A percentile compares a stretch with the other conserved stretches of the same genome.
These are phyloP conservation scores for Kuraishia ogatae DNA, from an alignment of 805 yeast species.

Conservation along the genomic window DNA sequence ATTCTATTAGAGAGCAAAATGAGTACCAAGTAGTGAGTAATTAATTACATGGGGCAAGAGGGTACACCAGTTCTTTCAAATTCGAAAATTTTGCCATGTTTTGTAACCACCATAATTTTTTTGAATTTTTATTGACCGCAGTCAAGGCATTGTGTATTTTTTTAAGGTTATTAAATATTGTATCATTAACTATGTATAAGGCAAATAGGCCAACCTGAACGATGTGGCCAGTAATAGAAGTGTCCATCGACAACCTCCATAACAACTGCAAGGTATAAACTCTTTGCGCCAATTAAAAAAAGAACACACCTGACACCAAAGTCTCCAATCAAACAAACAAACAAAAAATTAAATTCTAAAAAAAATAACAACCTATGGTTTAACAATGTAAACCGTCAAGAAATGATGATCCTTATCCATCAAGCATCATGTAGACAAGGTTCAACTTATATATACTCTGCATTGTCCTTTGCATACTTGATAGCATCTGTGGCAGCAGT, in stretches of 20 bases:
- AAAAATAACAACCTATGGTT: not conserved
- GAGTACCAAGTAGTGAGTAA: too few species aligned
- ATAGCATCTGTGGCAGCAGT: conserved; percentile 62
- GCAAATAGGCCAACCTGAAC: not conserved
- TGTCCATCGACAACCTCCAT: not conserved
- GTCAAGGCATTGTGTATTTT: too few species aligned
- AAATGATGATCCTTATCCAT: too few species aligned
- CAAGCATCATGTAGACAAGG: too few species aligned
- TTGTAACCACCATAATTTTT: too few species aligned
- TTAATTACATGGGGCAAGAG: too few species aligned
- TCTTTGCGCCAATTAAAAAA: not conserved
- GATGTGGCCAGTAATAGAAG: not conserved
- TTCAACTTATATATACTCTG: conserved; percentile 47
- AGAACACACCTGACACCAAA: not conserved
- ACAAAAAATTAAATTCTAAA: too few species aligned
- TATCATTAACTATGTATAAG: not conserved
- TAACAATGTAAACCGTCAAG: too few species aligned
- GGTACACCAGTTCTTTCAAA: too few species aligned
- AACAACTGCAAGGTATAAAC: not conserved
- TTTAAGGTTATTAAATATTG: not conserved
- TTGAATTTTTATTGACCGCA: too few species aligned
- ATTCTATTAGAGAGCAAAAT: too few species aligned
- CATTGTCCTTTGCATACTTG: conserved; percentile 69
- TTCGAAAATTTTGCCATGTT: too few species aligned
- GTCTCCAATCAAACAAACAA: not conserved